Conservation (phyloP, 1,284 basidiomycete genomes). For the Veloboletus limbatus region DNA sequence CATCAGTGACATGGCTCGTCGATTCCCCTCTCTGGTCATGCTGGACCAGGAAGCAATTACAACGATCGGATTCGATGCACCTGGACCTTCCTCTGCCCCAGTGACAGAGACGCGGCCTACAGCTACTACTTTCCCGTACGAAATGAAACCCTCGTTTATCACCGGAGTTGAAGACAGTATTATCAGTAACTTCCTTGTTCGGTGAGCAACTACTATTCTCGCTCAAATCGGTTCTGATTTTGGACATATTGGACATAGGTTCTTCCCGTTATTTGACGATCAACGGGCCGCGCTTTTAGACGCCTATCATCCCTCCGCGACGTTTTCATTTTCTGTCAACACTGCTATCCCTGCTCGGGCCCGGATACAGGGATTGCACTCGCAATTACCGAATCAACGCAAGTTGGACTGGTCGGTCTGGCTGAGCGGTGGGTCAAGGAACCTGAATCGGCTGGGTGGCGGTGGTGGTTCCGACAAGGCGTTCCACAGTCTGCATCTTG, state of each 20-base stretch:
- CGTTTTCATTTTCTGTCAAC: slow-evolving; percentile 86
- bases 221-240: slow-evolving; percentile 9
- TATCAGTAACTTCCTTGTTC: slow-evolving; percentile 74
- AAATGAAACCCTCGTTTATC: slow-evolving; percentile 73
- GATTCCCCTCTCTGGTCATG: slow-evolving; percentile 68
- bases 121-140: slow-evolving; percentile 67
- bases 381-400: slow-evolving; percentile 75
- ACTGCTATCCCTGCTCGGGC: slow-evolving; percentile 76
- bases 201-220: slow-evolving; percentile 44
- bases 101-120: slow-evolving; percentile 42
- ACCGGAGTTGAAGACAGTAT: slow-evolving; percentile 68
- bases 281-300: slow-evolving; percentile 67
- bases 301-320: slow-evolving; percentile 81
- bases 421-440: slow-evolving; percentile 66
- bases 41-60: slow-evolving; percentile 75
- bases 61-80: slow-evolving; percentile 70
- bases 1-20: slow-evolving; percentile 65
- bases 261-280: slow-evolving; percentile 82
- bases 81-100: slow-evolving; percentile 43
- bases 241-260: slow-evolving; percentile 45
- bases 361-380: slow-evolving; percentile 62
- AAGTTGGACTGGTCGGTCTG: slow-evolving; percentile 75
- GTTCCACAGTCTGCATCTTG: slow-evolving; percentile 70
- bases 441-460: slow-evolving; percentile 66
- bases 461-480: slow-evolving; percentile 53